Conservation (phyloP, 495 filamentous ascomycete species). For the Penicillium alfredii region DNA sequence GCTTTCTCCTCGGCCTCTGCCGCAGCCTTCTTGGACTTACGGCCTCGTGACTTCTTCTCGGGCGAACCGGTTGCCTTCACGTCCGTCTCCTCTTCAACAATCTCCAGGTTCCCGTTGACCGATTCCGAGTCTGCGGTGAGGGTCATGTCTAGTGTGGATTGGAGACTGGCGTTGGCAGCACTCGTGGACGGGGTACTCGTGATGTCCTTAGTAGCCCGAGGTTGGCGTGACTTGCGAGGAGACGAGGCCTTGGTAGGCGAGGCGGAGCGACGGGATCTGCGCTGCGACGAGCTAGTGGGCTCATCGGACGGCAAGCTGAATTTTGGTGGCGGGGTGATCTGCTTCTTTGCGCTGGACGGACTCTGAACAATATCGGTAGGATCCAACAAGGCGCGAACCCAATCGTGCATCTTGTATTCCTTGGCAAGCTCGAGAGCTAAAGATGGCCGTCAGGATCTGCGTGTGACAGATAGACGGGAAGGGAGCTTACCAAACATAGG, state of each 20-base stretch:
- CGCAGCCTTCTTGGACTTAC: conserved; percentile 28
- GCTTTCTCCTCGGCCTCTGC: conserved; percentile 32
- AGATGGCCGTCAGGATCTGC: conserved; percentile 2
- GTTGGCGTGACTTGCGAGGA: conserved; percentile 68
- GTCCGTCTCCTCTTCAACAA: conserved; percentile 24
- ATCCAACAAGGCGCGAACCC: conserved; percentile 87
- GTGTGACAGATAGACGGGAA: neutral
- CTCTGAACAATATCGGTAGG: conserved; percentile 59
- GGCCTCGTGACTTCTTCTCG: conserved; percentile 28
- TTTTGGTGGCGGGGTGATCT: conserved; percentile 64
- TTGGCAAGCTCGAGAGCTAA: conserved; percentile 76
- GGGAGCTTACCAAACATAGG: conserved; percentile 62
- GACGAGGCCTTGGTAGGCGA: conserved; percentile 57
- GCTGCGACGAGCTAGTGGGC: conserved; percentile 31
- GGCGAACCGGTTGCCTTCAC: conserved; percentile 21
- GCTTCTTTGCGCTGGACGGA: conserved; percentile 53
- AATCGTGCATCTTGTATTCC: conserved; percentile 75
- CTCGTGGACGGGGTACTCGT: conserved; percentile 37
- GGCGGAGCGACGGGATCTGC: conserved; percentile 48
- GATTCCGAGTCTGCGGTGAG: conserved; percentile 27
- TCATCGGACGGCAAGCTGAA: conserved; percentile 49
- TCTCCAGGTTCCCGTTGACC: conserved; percentile 21
- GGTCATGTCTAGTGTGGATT: conserved; percentile 44
- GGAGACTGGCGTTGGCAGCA: conserved; percentile 45
- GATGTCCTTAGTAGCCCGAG: conserved; percentile 51